Evolutionary conservation across 306 rosid genomes (phyloP), one percentile per base, ranked within the genome.

Genomic region (Cercis canadensis): DNA sequence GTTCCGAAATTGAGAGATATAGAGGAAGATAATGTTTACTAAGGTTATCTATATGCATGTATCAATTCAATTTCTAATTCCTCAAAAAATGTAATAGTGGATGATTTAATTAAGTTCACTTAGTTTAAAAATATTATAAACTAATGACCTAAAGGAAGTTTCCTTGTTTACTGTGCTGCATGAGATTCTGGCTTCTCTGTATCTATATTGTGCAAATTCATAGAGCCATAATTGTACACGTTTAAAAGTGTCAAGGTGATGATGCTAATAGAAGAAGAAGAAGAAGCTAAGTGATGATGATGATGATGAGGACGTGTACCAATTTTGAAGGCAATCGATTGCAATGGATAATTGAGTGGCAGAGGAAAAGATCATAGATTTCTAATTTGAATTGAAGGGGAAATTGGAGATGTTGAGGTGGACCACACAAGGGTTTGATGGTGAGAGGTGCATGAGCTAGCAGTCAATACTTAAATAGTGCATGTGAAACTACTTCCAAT

Each of bases 331-430:
- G 84, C 60, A 78, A 82, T 82, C 70, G 62, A 84, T 89, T 71
- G 66, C 85, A 66, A 65, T 73, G 78, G 83, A 79, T 75, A 62
- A 79, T 80, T 76, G 85, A 83, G 84, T 75, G 88, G 89, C 79
- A 76, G 83, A 72, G 74, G 29, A 24, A 24, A 24, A 37, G 33
- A 76, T 32, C 65, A 70, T 75, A 47, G 65, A 76, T 80, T 75
- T 85, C 79, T 70, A 31, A 58, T 77, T 82, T 81, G 87, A 77
- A 84, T 68, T 65, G 65, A 64, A 67, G 46, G 74, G 56, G 44
- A 44, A 41, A 33, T 55, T 65, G 57, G 81, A 63, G 89, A 86
- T 79, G 72, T 77, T 79, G 81, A 79, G 60, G 82, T 86, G 88
- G 89, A 78, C 89, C 92, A 83, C 86, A 75, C 55, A 5, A 1